Conservation (phyloP, 345 rosid species). For the Noccaea bulbosa region DNA sequence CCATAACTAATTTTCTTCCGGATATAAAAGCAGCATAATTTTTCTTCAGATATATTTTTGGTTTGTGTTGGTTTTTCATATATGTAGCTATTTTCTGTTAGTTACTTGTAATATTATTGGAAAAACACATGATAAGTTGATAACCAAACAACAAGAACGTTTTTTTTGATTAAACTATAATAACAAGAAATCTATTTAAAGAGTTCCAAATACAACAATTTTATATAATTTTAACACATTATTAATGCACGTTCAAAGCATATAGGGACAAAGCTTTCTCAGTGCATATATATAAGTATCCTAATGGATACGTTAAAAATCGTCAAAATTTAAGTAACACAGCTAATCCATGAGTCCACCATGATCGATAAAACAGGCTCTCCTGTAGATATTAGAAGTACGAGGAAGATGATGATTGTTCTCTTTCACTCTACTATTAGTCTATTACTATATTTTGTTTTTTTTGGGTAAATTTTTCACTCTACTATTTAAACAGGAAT, state of each 20-base stretch:
- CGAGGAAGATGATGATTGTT: conserved; percentile 1
- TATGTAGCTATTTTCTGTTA: too few relatives aligned
- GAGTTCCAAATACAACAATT: conserved; percentile 20
- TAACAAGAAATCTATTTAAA: background rate
- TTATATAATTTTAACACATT: conserved; percentile 28
- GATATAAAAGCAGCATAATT: too few relatives aligned
- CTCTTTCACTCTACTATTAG: too few relatives aligned
- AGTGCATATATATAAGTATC: conserved; percentile 4
- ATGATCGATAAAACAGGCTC: conserved; percentile 26
- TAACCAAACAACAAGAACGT: background rate
- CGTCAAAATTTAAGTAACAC: conserved; percentile 27
- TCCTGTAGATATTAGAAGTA: background rate
- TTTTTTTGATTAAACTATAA: background rate
- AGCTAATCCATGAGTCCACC: conserved; percentile 19
- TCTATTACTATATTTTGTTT: too few relatives aligned
- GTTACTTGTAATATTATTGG: too few relatives aligned
- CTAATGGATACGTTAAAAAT: background rate
- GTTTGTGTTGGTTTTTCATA: too few relatives aligned
- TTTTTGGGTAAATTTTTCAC: too few relatives aligned
- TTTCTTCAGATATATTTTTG: too few relatives aligned
- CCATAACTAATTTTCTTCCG: too few relatives aligned
- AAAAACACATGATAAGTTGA: too few relatives aligned
- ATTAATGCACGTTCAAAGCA: conserved; percentile 46
- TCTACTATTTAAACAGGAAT: too few relatives aligned
- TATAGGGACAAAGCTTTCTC: conserved; percentile 40